Base-by-base conservation (phyloP, 805 yeast genomes). In the Cyberlindnera lachancei region DNA sequence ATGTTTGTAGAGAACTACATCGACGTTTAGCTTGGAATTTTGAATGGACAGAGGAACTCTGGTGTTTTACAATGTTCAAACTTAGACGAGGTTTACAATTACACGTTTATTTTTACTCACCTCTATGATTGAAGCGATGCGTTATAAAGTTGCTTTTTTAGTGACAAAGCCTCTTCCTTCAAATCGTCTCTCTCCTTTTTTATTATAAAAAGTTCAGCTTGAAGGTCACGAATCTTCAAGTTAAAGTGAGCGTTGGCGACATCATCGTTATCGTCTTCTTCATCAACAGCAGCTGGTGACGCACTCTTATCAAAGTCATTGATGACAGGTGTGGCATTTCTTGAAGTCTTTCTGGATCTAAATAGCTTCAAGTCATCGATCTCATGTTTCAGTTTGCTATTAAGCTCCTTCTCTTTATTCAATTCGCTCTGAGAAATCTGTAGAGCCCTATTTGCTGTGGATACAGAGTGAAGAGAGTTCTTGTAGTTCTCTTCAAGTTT, bases 171-270 rank as follows among this genome's bases (percentile, higher is more conserved):
- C 37, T 68, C 76, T 15, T 75, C 80, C 49, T 75, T 79, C 53
- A 83, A 62, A 45, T 78, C 81, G 50, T 86, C 92, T 42, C 94
- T 70, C 57, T 86, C 96, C 57, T 85, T 90, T 47, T 76, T 77
- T 42, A 80, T 69, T 35, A 86, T 81, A 47, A 71, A 80, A 42
- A 86, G 63, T 52, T 85, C 94, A 4, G 95, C 95, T 48, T 84
- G 83, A 45, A 86, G 60, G 46, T 86, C 95, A 46, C 82, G 76
- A 27, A 86, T 69, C 56, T 79, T 82, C 62, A 85, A 67, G 40
- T 76, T 81, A 48, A 70, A 82, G 42, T 80, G 86, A 28, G 82
- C 68, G 34, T 60, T 56, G 23, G 55, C 55, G 32, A 58, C 45
- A 23, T 50, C 61, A 27, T 49, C 61, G 14, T 49, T 55, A 8